Evolutionary conservation across 176 grass and related monocot species (phyloP).

Genomic region (Phoenix dactylifera): DNA sequence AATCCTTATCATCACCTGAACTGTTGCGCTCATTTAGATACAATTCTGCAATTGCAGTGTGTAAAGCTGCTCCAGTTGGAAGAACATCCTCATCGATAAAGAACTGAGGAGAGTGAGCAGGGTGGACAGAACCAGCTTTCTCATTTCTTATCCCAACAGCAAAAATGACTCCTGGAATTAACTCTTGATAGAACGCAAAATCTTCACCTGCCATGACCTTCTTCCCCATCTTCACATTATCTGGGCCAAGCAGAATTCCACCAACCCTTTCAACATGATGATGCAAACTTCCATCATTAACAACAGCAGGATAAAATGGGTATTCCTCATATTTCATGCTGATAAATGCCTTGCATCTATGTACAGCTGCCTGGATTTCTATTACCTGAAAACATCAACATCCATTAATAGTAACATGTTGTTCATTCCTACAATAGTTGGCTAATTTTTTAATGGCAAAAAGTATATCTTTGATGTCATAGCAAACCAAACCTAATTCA

Average conservation of each 20-base stretch:
- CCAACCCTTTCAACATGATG: slow-evolving; percentile 50
- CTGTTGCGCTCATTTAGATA: slow-evolving; percentile 33
- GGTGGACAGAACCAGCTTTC: slow-evolving; percentile 40
- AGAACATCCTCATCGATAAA: slow-evolving; percentile 73
- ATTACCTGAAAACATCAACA: slow-evolving; percentile 45
- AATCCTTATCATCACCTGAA: neutral
- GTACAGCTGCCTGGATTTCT: slow-evolving; percentile 65
- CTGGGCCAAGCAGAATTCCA: slow-evolving; percentile 39
- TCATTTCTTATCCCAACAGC: slow-evolving; percentile 62
- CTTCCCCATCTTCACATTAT: slow-evolving; percentile 49
- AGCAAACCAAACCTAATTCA: neutral
- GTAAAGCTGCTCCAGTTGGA: slow-evolving; percentile 51
- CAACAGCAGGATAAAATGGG: slow-evolving; percentile 66
- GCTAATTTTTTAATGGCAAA: too few relatives aligned
- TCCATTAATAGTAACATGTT: too few relatives aligned
- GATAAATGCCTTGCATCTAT: slow-evolving; percentile 45
- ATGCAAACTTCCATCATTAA: slow-evolving; percentile 61
- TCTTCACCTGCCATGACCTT: slow-evolving; percentile 96
- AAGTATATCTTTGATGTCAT: too few relatives aligned
- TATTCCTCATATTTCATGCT: slow-evolving; percentile 24
- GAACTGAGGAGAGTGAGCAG: slow-evolving; percentile 54
- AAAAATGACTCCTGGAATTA: slow-evolving; percentile 63
- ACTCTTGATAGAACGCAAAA: slow-evolving; percentile 76
- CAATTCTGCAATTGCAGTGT: slow-evolving; percentile 46
- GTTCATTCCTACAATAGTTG: too few relatives aligned